Percentiles rank a stretch among this genome's conserved stretches.
Conservation (phyloP, 2,329 filamentous ascomycete genomes). For the Alternaria rosae region DNA sequence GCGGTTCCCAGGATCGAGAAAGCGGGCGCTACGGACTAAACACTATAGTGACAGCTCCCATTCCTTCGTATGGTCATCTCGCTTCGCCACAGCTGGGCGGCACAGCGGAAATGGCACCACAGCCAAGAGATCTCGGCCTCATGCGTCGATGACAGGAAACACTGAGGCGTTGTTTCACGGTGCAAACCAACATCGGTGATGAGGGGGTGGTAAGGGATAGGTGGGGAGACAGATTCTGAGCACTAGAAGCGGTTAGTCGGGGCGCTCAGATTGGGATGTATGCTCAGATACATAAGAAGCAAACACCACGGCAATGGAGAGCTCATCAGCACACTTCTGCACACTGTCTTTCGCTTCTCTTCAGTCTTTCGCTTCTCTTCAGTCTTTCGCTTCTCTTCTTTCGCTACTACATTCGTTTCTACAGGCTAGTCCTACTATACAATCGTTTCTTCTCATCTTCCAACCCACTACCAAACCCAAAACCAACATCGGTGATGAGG, state of each 20-base stretch:
- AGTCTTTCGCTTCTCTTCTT: too few relatives aligned
- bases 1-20: not conserved
- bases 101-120: not conserved
- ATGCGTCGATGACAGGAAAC: not conserved
- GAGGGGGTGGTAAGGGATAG: not conserved
- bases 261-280: not conserved
- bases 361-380: too few relatives aligned
- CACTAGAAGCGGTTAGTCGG: not conserved
- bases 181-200: not conserved
- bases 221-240: not conserved
- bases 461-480: not conserved
- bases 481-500: too few relatives aligned
- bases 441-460: slow-evolving; percentile 4
- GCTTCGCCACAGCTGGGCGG: slow-evolving; percentile 8
- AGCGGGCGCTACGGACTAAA: slow-evolving; percentile 1
- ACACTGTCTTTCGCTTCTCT: slow-evolving; percentile 7
- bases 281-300: slow-evolving; percentile 7
- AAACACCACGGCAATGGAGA: not conserved
- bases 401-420: slow-evolving; percentile 13
- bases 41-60: slow-evolving; percentile 1
- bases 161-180: not conserved
- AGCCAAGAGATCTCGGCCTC: slow-evolving; percentile 4
- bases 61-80: slow-evolving; percentile 4
- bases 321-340: slow-evolving; percentile 7
- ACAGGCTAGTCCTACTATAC: slow-evolving; percentile 14